phyloP scores from a whole-genome alignment of 495 filamentous ascomycete genomes.

The Xylaria palmicola region DNA sequence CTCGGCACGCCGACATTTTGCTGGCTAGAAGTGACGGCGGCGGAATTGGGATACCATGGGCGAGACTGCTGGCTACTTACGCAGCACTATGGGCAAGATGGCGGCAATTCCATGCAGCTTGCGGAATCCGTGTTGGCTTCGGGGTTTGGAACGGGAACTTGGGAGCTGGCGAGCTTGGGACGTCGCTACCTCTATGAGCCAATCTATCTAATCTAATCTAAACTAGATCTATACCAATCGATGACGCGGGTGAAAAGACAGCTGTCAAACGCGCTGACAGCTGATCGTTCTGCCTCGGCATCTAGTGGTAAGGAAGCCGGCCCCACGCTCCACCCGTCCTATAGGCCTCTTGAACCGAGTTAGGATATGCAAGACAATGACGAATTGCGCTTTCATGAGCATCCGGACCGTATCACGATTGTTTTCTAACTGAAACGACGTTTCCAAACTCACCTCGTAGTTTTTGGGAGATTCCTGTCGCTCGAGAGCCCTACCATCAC shows the following conservation, averaged over 20 bases:
- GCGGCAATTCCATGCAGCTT: background rate
- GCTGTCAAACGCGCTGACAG: background rate
- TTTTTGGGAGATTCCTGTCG: background rate
- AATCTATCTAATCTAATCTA: too few relatives aligned
- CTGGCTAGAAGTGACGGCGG: background rate
- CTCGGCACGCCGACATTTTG: constrained; percentile 9
- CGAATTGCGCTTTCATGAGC: background rate
- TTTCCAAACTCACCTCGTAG: background rate
- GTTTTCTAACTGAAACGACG: background rate
- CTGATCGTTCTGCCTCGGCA: constrained; percentile 1
- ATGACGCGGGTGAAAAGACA: background rate
- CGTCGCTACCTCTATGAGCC: too few relatives aligned
- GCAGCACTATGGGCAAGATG: background rate
- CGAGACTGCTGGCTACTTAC: too few relatives aligned
- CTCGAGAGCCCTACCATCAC: background rate
- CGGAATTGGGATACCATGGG: too few relatives aligned
- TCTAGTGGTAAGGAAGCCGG: background rate
- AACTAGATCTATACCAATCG: too few relatives aligned
- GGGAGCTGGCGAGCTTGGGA: background rate
- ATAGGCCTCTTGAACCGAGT: background rate
- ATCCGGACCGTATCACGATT: background rate
- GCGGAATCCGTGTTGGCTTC: background rate
- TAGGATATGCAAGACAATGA: background rate
- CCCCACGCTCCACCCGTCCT: background rate
- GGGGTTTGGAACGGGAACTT: background rate